Base-by-base conservation (phyloP, 129 eudicot genomes). In the Scalesia atractyloides region DNA sequence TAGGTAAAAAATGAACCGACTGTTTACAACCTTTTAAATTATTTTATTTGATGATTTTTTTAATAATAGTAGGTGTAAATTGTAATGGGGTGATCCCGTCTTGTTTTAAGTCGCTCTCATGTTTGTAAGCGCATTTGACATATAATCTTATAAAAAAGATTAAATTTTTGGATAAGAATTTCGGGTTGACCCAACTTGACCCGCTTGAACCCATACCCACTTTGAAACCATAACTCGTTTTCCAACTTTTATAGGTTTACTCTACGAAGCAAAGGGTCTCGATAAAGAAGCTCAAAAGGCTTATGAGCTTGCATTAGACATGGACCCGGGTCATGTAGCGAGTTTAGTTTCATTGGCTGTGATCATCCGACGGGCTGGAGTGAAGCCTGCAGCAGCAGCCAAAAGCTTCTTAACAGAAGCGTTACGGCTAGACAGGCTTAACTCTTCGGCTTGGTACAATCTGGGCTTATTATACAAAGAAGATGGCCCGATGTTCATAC, bases 341-440 rank as follows among this genome's bases (percentile, higher is more conserved):
- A 90, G 97, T 61, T 83, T 94, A 10, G 83, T 94, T 72, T 88
- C 94, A 17, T 76, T 72, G 75, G 97, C 97, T 9, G 76, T 73
- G 81, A 82, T 86, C 18, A 89, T 90, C 73, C 86, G 75, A 68
- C 72, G 41, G 66, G 70, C 73, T 0, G 88, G 92, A 9, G 82
- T 73, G 64, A 78, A 74, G 76, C 83, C 89, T 7, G 68, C 58
- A 0, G 54, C 89, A 6, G 76, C 84, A 10, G 79, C 82, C 65
- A 83, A 85, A 78, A 90, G 96, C 81, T 84, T 80, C 72, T 73
- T 94, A 51, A 90, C 87, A n/a, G 92, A 88, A 81, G 97, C 94
- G 0, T 68, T 94, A 76, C 78, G 87, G 18, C 74, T 84, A 18
- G 97, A 94, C 80, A 80, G 91, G 66, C 83, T 75, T 79, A 90